Percentiles rank a stretch among this genome's conserved stretches.
phyloP scores from a whole-genome alignment of 2,329 filamentous ascomycete species.

The Trichoderma hamatum region DNA sequence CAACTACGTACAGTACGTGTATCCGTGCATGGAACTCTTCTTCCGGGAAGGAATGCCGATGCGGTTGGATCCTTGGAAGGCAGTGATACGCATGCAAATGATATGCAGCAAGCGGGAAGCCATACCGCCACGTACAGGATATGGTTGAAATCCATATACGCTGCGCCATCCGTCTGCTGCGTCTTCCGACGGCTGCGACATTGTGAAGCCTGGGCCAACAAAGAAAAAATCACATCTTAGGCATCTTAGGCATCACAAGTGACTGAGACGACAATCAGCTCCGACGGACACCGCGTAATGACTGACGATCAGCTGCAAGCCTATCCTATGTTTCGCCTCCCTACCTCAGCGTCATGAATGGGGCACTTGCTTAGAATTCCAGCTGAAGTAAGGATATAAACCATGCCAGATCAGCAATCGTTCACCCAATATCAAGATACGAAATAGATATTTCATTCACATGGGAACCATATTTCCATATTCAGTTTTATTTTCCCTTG shows the following conservation, averaged over 20 bases:
- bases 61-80: background rate
- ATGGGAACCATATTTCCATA: background rate
- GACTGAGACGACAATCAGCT: background rate
- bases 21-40: background rate
- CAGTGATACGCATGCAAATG: background rate
- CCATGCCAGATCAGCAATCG: background rate
- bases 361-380: background rate
- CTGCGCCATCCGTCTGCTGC: background rate
- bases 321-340: background rate
- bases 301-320: background rate
- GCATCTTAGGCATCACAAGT: no score
- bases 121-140: background rate
- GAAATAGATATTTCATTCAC: background rate
- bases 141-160: background rate
- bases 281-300: background rate
- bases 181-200: conserved; percentile 18
- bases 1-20: background rate
- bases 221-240: background rate
- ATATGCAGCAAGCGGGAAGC: background rate
- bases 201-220: background rate
- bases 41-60: background rate
- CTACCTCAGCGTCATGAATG: background rate
- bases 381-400: background rate
- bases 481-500: background rate
- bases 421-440: background rate